Conservation (phyloP, 225 moss, liverwort and hornwort species). For the Polytrichum formosum region DNA sequence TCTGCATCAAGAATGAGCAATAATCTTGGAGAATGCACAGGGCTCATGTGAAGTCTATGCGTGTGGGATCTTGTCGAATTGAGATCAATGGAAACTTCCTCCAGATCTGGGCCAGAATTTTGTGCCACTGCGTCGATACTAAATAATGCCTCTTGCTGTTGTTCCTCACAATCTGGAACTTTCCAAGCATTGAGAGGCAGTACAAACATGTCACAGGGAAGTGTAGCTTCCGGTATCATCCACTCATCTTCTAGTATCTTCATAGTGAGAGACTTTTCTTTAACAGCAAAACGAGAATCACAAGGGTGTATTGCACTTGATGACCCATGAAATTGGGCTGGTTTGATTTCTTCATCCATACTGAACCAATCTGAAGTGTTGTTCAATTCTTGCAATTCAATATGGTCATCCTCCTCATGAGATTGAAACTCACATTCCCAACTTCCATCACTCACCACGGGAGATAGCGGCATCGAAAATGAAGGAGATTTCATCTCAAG, state of each 20-base stretch:
- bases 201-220: constrained; percentile 17
- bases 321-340: constrained; percentile 13
- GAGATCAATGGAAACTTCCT: constrained; percentile 27
- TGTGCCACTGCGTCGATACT: constrained; percentile 11
- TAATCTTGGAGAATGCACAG: constrained; percentile 5
- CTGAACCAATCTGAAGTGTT: background rate
- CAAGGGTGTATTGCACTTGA: constrained; percentile 27
- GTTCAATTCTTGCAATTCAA: constrained; percentile 22
- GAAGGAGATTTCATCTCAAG: constrained; percentile 15
- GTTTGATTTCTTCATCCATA: too few relatives aligned
- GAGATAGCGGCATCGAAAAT: constrained; percentile 31
- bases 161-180: constrained; percentile 11
- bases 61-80: constrained; percentile 27
- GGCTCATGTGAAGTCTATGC: constrained; percentile 12
- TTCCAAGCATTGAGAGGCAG: constrained; percentile 26
- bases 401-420: constrained; percentile 22
- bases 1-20: constrained; percentile 10
- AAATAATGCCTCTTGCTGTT: background rate
- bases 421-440: constrained; percentile 32
- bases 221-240: constrained; percentile 18
- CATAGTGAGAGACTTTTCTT: constrained; percentile 20
- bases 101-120: constrained; percentile 31
- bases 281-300: constrained; percentile 15
- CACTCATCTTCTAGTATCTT: constrained; percentile 20
- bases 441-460: constrained; percentile 46